Base-by-base conservation (phyloP, 179 eudicot species). In the Drosera spatulata region DNA sequence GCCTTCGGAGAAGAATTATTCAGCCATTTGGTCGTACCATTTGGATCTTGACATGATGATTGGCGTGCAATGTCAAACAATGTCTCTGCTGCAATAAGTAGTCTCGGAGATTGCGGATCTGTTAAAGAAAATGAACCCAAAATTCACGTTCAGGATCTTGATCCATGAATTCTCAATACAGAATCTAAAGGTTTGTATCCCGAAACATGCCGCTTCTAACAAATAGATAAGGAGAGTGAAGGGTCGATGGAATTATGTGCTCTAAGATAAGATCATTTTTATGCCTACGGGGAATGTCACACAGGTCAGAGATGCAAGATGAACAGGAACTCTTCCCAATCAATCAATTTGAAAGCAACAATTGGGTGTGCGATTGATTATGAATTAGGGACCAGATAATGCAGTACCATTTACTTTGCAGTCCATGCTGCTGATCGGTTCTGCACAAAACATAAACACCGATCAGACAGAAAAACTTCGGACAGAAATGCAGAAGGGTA, bases 61-160 rank as follows among this genome's bases (percentile, higher is more conserved):
- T 61, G 54, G 40, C 67, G 62, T 53, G 91, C 82, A 71, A 93
- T 79, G 59, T 81, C 81, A 63, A 74, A 76, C 10, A 93, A 78
- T 37, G 85, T 85, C 61, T 76, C 84, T 66, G 97, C 99, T 65
- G 97, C 99, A 53, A 71, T 67, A 59, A 82, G 45, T 58, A 73
- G 59, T 69, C 75, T 64, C 12, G 96, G 84, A 72, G 87, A 77
- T 61, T 68, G 69, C 58, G 58, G 74, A 66, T 68, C 95, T 83
- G 87, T 58, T 61, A 71, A 41, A 61, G 68, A 48, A 62, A 11
- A 62, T 55, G n/a, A 40, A 46, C 42, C 50, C 33, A 22, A 13
- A 13, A 50, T 50, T 50, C 10, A 7, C 13, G 53, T 50, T 14
- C 10, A 4, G 13, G 13, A 44, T 10, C 53, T 10, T 6, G 11